Evolutionary conservation across 768 basidiomycete genomes (phyloP).

Genomic region (Phlegmacium glaucopus): DNA sequence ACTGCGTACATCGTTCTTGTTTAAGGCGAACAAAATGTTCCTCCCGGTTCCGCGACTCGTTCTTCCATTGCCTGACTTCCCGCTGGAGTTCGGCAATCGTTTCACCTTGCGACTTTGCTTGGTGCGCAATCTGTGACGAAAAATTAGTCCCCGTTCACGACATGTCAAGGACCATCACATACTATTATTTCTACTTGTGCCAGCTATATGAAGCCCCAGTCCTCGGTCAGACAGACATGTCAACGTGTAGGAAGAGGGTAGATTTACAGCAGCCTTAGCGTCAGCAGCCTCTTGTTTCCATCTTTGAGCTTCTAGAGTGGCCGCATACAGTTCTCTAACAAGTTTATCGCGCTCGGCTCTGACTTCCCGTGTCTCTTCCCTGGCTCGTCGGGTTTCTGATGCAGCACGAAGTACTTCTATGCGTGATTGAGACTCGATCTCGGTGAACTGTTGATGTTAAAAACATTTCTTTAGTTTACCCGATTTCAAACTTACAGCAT

Average conservation of each 20-base stretch:
- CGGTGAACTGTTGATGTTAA: conserved; percentile 41
- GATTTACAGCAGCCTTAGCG: conserved; percentile 46
- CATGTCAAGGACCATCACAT: conserved; percentile 4
- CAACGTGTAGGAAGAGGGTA: conserved; percentile 2
- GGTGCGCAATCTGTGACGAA: conserved; percentile 46
- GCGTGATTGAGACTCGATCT: conserved; percentile 53
- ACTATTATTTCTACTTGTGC: conserved; percentile 58
- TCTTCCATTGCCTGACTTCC: conserved; percentile 70
- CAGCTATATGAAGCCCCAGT: no score
- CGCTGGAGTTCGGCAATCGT: conserved; percentile 59
- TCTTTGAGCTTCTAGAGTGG: conserved; percentile 43
- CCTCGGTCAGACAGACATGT: conserved; percentile 1
- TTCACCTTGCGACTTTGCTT: conserved; percentile 50
- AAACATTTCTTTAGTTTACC: no score
- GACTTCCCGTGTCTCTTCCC: no score
- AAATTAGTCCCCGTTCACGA: neutral
- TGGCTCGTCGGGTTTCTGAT: conserved; percentile 42
- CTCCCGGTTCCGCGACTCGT: conserved; percentile 75
- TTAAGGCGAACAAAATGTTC: conserved; percentile 76
- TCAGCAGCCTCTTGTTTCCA: conserved; percentile 42
- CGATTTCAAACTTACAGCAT: conserved; percentile 25
- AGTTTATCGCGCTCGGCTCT: conserved; percentile 46
- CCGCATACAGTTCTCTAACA: conserved; percentile 41
- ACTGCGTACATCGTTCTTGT: conserved; percentile 57
- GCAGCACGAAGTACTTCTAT: conserved; percentile 47